A percentile compares a stretch with the other conserved stretches of the same genome.
These are phyloP conservation scores for Claviceps fusiformis DNA, from an alignment of 2,329 filamentous ascomycete species.

Conservation along the genomic window DNA sequence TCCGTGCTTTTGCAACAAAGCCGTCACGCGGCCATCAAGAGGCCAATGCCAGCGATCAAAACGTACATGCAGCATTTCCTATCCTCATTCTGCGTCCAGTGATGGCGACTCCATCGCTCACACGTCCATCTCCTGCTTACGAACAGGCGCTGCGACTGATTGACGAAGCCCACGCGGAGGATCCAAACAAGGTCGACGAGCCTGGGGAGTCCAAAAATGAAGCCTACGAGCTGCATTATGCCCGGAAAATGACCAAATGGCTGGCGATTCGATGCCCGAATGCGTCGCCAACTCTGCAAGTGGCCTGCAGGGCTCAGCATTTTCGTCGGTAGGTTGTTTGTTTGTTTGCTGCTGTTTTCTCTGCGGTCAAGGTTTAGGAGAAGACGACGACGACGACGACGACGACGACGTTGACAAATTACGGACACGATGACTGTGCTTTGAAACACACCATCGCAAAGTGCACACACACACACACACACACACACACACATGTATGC, in stretches of 20 bases:
- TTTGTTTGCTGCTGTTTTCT: not conserved
- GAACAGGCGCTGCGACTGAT: slow-evolving; percentile 49
- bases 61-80: too few relatives aligned
- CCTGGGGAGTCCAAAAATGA: slow-evolving; percentile 27
- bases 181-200: slow-evolving; percentile 25
- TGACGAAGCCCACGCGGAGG: slow-evolving; percentile 44
- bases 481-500: too few relatives aligned
- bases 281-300: slow-evolving; percentile 52
- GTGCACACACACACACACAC: too few relatives aligned
- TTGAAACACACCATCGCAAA: not conserved
- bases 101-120: not conserved
- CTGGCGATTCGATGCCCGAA: slow-evolving; percentile 45
- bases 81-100: too few relatives aligned
- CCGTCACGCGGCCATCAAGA: too few relatives aligned
- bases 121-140: slow-evolving; percentile 15
- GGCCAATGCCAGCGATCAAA: not conserved
- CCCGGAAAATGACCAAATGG: slow-evolving; percentile 64
- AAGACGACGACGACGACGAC: too few relatives aligned
- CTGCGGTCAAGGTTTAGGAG: too few relatives aligned
- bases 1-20: not conserved
- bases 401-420: too few relatives aligned
- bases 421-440: not conserved
- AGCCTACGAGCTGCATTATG: slow-evolving; percentile 75
- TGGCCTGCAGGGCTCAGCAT: slow-evolving; percentile 75
- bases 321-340: slow-evolving; percentile 43